A percentile compares a stretch with the other conserved stretches of the same genome.
These are phyloP conservation scores for Raffaelea deltoideospora DNA, from an alignment of 2,329 filamentous ascomycete genomes.

Conservation along the genomic window DNA sequence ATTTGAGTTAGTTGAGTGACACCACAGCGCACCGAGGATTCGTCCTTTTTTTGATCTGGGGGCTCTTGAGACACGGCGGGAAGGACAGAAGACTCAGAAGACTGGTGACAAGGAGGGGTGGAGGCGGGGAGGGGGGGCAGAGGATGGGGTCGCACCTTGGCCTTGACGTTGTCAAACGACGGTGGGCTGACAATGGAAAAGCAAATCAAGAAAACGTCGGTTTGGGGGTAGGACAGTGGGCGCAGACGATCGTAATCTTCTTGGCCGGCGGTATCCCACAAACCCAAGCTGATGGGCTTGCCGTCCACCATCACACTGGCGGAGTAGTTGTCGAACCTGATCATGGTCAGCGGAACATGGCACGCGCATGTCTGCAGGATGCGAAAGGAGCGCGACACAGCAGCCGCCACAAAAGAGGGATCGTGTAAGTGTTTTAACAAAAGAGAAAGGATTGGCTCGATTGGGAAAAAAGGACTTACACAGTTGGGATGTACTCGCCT, in stretches of 20 bases:
- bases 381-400: neutral
- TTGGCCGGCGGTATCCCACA: constrained; percentile 98
- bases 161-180: constrained; percentile 97
- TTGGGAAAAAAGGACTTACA: constrained; percentile 40
- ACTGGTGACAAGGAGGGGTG: too few species aligned
- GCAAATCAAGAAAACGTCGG: constrained; percentile 95
- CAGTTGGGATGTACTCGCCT: constrained; percentile 98
- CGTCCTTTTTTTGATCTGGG: too few species aligned
- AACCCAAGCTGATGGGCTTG: constrained; percentile 87
- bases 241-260: constrained; percentile 95
- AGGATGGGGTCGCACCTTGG: constrained; percentile 71
- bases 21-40: too few species aligned
- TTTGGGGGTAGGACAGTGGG: constrained; percentile 93
- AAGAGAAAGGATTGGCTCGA: neutral
- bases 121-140: too few species aligned
- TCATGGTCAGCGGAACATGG: neutral
- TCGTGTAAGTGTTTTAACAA: neutral
- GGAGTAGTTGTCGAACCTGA: constrained; percentile 95
- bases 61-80: too few species aligned
- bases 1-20: constrained; percentile 2
- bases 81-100: too few species aligned
- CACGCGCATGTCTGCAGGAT: neutral
- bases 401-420: too few species aligned
- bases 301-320: constrained; percentile 98
- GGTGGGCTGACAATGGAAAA: constrained; percentile 97